These are phyloP conservation scores for Fomitopsis betulina DNA, from an alignment of 1,284 basidiomycete species.

Conservation along the genomic window DNA sequence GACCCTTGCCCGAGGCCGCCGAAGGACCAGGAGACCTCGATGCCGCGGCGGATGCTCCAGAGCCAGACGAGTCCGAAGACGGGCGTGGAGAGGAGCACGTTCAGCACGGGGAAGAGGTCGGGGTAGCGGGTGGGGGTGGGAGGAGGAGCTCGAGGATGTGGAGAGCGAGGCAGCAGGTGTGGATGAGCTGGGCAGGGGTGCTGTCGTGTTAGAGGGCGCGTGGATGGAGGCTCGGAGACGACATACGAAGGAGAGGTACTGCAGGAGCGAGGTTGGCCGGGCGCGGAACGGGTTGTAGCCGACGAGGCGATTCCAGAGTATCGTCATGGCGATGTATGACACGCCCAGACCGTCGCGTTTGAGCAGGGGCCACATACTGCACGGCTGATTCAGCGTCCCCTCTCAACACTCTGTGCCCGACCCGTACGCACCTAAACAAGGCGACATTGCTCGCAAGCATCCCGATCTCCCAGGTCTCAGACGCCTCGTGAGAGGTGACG, in stretches of 20 bases:
- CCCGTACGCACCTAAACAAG: conserved; percentile 68
- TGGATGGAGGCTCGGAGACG: background rate
- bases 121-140: conserved; percentile 70
- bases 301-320: conserved; percentile 81
- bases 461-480: conserved; percentile 73
- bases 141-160: conserved; percentile 65
- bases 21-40: conserved; percentile 66
- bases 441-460: conserved; percentile 83
- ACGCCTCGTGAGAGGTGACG: conserved; percentile 41
- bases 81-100: conserved; percentile 78
- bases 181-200: conserved; percentile 43
- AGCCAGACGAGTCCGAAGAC: conserved; percentile 74
- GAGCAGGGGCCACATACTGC: conserved; percentile 88
- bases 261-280: conserved; percentile 41
- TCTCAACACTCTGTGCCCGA: background rate
- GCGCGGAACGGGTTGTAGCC: conserved; percentile 66
- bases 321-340: conserved; percentile 63
- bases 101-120: conserved; percentile 82
- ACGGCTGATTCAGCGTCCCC: background rate
- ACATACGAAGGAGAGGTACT: conserved; percentile 57
- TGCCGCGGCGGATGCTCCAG: conserved; percentile 71
- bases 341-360: conserved; percentile 75
- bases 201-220: background rate
- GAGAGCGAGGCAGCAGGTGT: conserved; percentile 49
- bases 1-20: conserved; percentile 29